Conservation (phyloP, 2,329 filamentous ascomycete species). For the Corynespora cassiicola region DNA sequence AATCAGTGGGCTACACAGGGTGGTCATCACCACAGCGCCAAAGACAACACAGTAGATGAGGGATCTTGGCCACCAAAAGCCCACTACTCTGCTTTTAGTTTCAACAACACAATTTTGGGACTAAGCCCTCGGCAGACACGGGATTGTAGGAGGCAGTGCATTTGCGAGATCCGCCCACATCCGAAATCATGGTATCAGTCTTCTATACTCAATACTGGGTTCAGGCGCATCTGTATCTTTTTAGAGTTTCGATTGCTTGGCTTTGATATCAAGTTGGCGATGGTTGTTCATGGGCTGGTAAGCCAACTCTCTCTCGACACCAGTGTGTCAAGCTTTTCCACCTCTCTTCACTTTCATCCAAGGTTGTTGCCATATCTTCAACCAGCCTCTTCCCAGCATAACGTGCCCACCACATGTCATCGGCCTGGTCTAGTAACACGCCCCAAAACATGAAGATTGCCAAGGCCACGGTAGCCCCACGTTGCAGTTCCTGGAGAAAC, state of each 20-base stretch:
- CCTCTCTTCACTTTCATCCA: conserved; percentile 8
- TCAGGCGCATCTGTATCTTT: no score
- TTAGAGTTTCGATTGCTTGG: no score
- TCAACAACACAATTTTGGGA: no score
- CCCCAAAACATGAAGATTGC: conserved; percentile 22
- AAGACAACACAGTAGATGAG: no score
- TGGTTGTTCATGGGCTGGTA: no score
- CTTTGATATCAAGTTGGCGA: no score
- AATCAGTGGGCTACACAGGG: no score
- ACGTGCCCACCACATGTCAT: conserved; percentile 18
- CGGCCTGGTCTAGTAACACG: conserved; percentile 14
- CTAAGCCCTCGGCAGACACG: background rate
- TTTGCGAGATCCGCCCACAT: no score
- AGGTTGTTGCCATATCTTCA: conserved; percentile 12
- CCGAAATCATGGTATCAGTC: background rate
- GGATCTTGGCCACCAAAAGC: no score
- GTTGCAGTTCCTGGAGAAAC: conserved; percentile 14
- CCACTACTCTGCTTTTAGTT: no score
- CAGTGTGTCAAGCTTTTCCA: conserved; percentile 6
- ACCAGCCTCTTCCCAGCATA: conserved; percentile 18
- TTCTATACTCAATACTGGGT: no score
- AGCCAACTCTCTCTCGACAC: conserved; percentile 16
- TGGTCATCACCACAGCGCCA: no score
- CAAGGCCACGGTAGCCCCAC: conserved; percentile 13
- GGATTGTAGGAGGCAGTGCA: background rate